Evolutionary conservation across 139 green algal species (phyloP), one percentile per base, ranked within the genome.

Genomic region (Chlorella sorokiniana): DNA sequence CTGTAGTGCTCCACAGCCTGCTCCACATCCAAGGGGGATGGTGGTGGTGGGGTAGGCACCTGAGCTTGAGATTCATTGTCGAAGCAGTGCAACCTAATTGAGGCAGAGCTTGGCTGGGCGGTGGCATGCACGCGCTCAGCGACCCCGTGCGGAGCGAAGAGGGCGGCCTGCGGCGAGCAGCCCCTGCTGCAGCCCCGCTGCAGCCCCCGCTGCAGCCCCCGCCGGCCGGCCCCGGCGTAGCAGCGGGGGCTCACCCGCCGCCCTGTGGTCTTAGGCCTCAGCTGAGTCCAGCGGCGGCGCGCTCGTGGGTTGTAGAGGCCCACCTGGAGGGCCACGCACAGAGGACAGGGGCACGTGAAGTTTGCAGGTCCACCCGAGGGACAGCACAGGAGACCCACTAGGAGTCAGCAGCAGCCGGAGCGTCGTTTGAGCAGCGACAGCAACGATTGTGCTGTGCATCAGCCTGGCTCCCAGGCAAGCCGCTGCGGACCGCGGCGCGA

Each of bases 1-100:
- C 52, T 22, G 72, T 68, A 79, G 25, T 68, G 37, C 72, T 79
- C 35, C 51, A 79, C 52, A 1, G 72, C 51, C 72, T 79, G 72
- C 37, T 25, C 27, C 44, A 31, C 8, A 41, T 3, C n/a, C n/a
- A n/a, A n/a, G n/a, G n/a, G n/a, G n/a, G n/a, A n/a, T n/a, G n/a
- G n/a, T n/a, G n/a, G n/a, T n/a, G n/a, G n/a, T n/a, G 41, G 1
- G 2, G 41, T 3, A 56, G 20, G 64, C 22, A 42, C 29, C 27
- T 31, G 10, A 48, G 33, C 8, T 45, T 4, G 1, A 71, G 33
- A 5, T 27, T 33, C 3, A 4, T 6, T 4, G 9, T 29, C 25
- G 14, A 31, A 3, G 35, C 3, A 45, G 31, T 31, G 14, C 31
- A 48, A 33, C 35, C 20, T 1, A 23, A 18, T 22, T 31, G 3